Evolutionary conservation across 2,329 filamentous ascomycete genomes (phyloP), one percentile per base, ranked within the genome.

Genomic region (Cercospora sp.): DNA sequence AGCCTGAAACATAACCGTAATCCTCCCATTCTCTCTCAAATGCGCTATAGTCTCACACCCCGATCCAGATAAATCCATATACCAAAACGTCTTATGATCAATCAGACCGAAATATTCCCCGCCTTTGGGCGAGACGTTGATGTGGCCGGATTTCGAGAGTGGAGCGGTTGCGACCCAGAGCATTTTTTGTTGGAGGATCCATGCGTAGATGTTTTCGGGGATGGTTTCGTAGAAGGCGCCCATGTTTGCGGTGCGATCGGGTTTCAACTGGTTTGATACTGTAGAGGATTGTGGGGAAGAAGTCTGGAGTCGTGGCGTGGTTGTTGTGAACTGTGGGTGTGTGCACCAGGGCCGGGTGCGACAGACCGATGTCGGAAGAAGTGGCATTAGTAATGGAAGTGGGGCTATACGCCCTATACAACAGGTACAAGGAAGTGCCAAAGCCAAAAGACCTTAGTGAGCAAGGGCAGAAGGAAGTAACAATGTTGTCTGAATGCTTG

Each of bases 51-150:
- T 83, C 69, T 83, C 81, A n/a, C 79, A 75, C 7, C 81, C 81
- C 13, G 75, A 78, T 12, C 81, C 81, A 1, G 77, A 78, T 0
- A 83, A 75, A 63, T 83, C 81, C 71, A 82, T 76, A 68, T 82
- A 83, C 80, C 80, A 83, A 73, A 83, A 83, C 0, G 77, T 76
- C 5, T 74, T 76, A 6, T 78, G 72, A 33, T 78, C 76, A 3
- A 80, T 57, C 26, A 83, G 76, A 30, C 81, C 81, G 66, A 82
- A 82, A 68, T 79, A 80, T 31, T 77, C 61, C 5, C 81, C 81
- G 64, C 81, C 81, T 72, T 83, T 83, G 2, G 81, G 81, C 0
- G 80, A 82, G 69, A 83, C 77, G 69, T 83, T 83, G 70, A 83
- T 80, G 72, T 83, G 81, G 23, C 81, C 81, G 3, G 70, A 39